Evolutionary conservation across 1,284 basidiomycete genomes (phyloP), one percentile per base, ranked within the genome.

Genomic region (Leccinum cinnamomeum): DNA sequence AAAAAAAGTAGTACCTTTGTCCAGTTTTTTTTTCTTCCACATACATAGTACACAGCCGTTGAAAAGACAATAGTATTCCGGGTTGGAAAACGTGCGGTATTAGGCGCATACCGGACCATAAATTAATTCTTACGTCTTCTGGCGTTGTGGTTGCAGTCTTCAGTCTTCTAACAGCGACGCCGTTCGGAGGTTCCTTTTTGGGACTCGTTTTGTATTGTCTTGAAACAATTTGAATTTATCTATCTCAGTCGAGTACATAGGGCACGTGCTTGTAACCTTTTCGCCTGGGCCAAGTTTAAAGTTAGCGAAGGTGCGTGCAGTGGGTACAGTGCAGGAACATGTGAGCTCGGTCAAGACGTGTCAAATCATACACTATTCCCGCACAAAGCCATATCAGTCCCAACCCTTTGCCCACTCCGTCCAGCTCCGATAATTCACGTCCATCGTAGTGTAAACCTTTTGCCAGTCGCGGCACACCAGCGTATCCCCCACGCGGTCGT

Each of bases 381-480:
- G 46, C 7, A 18, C 18, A 18, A 48, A 6, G 20, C 10, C 23
- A 23, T 37, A 51, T 25, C 54, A 55, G 18, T 68, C 62, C 65
- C 66, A 66, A 37, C 58, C 53, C 18, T 56, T 30, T 5, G 56
- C 53, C 63, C 53, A 66, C 41, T 46, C 58, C 3, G 46, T 61
- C 65, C 65, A 67, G n/a, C 53, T 11, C 18, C 20, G 53, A 30
- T 67, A 44, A 46, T 67, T 67, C 50, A 60, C 53, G 1, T 69
- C 59, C 61, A 70, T 16, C 6, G 7, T 33, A n/a, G 33, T 48
- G 53, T 71, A 72, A 25, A 70, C 67, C 25, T 64, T 55, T 12
- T 66, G 61, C 69, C 75, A 77, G 48, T 78, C 77, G 5, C 63
- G 60, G 54, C 76, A 78, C 16, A 70, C 67, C 30, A 74, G 59